Base-by-base conservation (phyloP, 495 filamentous ascomycete species). In the Beverwykella pulmonaria region DNA sequence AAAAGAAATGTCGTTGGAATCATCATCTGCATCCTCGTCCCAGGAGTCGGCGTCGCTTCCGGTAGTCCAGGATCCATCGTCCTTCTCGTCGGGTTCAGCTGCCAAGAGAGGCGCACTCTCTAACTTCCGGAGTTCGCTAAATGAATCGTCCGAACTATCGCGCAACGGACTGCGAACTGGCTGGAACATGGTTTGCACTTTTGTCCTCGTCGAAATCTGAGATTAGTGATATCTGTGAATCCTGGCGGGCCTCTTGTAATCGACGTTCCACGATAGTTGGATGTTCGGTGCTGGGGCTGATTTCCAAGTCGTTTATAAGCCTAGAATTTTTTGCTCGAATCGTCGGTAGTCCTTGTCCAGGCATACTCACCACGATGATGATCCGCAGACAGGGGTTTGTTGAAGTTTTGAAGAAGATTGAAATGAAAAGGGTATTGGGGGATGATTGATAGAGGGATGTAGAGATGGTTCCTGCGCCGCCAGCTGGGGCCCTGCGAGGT, bases 361-460 rank as follows among this genome's bases (percentile, higher is more conserved):
- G 44, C 60, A 82, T 83, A 87, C 85, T 82, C 79, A 88, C 85
- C 82, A 71, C 80, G 85, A 88, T 82, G 84, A 86, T 83, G 77
- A 77, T 79, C 71, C 74, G 61, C 25, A 44, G 71, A 67, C 58
- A n/a, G 60, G 60, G 59, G 68, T 34, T 14, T 48, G 23, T 15
- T 30, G 17, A 66, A 76, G 71, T 55, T 61, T 54, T 47, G 19
- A 48, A 65, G 70, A 12, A 22, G 58, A 1, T 36, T 19, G 63
- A 59, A 75, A 71, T 60, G 80, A 79, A 72, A 76, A 77, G 71
- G 80, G 75, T 32, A 80, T 77, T 71, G 82, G 80, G n/a, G 67
- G 76, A 78, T 50, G 80, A 76, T 65, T 79, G 74, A 77, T 80
- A 83, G 63, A 83, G 81, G 71, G 84, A 86, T 66, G 82, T 86